phyloP scores from a whole-genome alignment of 139 green algal species.

The Coelastrella sp. region DNA sequence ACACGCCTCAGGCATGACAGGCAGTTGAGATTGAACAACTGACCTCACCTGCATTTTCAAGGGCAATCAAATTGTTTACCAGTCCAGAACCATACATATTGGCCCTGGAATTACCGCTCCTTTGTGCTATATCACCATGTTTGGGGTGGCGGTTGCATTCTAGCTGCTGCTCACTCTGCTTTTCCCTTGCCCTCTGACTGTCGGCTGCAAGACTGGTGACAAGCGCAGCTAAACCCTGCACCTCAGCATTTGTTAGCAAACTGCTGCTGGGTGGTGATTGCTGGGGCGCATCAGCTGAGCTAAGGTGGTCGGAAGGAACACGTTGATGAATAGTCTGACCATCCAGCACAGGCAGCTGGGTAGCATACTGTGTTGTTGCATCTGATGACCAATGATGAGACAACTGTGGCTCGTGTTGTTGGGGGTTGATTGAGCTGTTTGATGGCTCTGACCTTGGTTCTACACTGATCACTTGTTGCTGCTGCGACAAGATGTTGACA shows the following conservation, averaged over 20 bases:
- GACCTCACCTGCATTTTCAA: constrained; percentile 46
- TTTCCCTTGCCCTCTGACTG: background rate
- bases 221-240: too few species aligned
- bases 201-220: too few species aligned
- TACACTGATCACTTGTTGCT: too few species aligned
- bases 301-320: background rate
- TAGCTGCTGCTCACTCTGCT: constrained; percentile 7
- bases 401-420: too few species aligned
- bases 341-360: background rate
- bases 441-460: too few species aligned
- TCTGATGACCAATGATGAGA: too few species aligned
- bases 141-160: background rate
- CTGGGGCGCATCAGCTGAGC: background rate
- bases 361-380: background rate
- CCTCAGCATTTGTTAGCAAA: too few species aligned
- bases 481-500: background rate
- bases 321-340: background rate
- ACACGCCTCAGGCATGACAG: background rate
- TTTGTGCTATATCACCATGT: constrained; percentile 23
- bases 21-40: background rate
- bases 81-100: constrained; percentile 41
- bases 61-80: constrained; percentile 44
- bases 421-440: too few species aligned
- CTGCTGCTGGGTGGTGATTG: background rate
- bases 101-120: constrained; percentile 9